Conservation (phyloP, 768 basidiomycete genomes). For the Coprinopsis cinerea region DNA sequence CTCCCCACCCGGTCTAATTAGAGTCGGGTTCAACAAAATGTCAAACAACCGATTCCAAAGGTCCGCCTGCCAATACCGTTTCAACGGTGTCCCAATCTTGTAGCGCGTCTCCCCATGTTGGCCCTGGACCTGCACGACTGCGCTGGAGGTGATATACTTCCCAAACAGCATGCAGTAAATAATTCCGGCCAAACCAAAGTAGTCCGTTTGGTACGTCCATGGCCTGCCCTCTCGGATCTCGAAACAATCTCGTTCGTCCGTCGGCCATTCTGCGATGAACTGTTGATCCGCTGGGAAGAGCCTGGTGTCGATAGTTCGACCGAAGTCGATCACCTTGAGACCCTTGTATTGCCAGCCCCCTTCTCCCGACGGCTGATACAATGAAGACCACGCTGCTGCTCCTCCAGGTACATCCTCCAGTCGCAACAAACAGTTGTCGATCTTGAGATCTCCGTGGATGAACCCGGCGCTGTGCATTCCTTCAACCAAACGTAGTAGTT, state of each 20-base stretch:
- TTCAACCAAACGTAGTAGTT: slow-evolving; percentile 79
- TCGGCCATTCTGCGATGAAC: slow-evolving; percentile 83
- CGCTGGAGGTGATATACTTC: slow-evolving; percentile 82
- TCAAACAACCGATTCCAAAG: slow-evolving; percentile 85
- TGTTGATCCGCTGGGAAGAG: slow-evolving; percentile 76
- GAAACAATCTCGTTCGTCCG: slow-evolving; percentile 87
- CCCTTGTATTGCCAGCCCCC: slow-evolving; percentile 88
- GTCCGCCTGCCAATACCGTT: slow-evolving; percentile 92
- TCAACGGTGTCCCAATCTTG: slow-evolving; percentile 73
- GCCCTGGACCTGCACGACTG: slow-evolving; percentile 34
- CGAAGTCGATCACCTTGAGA: slow-evolving; percentile 93
- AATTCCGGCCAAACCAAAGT: slow-evolving; percentile 92
- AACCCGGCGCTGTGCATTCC: slow-evolving; percentile 77
- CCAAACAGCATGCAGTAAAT: slow-evolving; percentile 96
- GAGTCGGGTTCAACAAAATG: slow-evolving; percentile 73
- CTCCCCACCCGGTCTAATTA: slow-evolving; percentile 46
- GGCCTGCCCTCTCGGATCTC: slow-evolving; percentile 79
- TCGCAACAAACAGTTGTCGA: slow-evolving; percentile 96
- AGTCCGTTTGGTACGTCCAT: slow-evolving; percentile 96
- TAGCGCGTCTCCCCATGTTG: slow-evolving; percentile 36
- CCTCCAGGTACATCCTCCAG: slow-evolving; percentile 78
- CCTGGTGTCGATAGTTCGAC: slow-evolving; percentile 84
- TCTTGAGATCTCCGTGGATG: slow-evolving; percentile 98
- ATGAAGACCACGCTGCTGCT: slow-evolving; percentile 58
- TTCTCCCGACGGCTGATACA: slow-evolving; percentile 74